phyloP scores from a whole-genome alignment of 1,284 basidiomycete genomes.

The Austroboletus rostrupii region DNA sequence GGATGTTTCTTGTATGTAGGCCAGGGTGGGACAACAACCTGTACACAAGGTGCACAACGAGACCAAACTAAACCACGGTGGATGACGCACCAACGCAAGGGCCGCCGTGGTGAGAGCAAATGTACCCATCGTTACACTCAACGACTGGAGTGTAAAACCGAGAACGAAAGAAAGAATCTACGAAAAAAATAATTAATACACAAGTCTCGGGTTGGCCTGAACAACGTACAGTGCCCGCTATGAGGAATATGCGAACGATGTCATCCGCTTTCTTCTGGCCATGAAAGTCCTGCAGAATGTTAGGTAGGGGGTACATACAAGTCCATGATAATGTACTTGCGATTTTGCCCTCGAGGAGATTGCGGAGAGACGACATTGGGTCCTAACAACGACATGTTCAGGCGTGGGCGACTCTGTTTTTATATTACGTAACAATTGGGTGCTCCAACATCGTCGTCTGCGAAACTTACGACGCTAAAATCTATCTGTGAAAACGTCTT shows the following conservation, averaged over 20 bases:
- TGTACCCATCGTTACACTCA: conserved; percentile 54
- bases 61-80: too few relatives aligned
- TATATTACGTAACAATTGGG: conserved; percentile 16
- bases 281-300: conserved; percentile 58
- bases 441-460: not conserved
- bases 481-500: not conserved
- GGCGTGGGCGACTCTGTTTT: not conserved
- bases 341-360: conserved; percentile 53
- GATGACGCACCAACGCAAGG: conserved; percentile 51
- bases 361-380: conserved; percentile 31
- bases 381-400: conserved; percentile 6
- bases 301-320: not conserved
- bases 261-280: conserved; percentile 62
- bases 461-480: not conserved
- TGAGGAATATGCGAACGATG: conserved; percentile 44
- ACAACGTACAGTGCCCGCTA: conserved; percentile 39
- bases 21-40: conserved; percentile 72
- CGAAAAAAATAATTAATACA: not conserved
- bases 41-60: not conserved
- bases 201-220: not conserved
- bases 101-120: conserved; percentile 45
- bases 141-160: conserved; percentile 58
- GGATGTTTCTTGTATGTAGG: conserved; percentile 60
- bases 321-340: conserved; percentile 28
- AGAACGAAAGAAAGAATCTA: conserved; percentile 62